Evolutionary conservation across 345 rosid species (phyloP), one percentile per base, ranked within the genome.

Genomic region (Pelargonium nanum): DNA sequence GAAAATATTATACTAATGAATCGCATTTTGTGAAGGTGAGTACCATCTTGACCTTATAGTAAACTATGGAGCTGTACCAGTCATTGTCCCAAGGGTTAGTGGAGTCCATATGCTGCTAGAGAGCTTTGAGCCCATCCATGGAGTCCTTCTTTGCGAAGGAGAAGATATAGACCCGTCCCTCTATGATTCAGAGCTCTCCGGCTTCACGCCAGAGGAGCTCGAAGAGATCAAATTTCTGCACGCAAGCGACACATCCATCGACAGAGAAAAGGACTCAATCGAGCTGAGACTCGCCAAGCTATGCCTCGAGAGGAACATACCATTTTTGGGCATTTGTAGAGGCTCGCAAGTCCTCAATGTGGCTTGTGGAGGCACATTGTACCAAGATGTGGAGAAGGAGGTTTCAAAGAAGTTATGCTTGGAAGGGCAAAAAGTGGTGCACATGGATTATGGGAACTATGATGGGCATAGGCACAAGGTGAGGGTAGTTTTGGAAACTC

Each of bases 71-170:
- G 97, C 97, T 17, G 95, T 87, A 0, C 97, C 93, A 1, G 97
- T 80, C 0, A 85, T 90, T 19, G 91, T 90, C 19, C 96, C 96
- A 5, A 73, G 97, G 15, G 96, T 87, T 15, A 81, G 56, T 56
- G 96, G 97, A 3, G 83, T 90, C 56, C 86, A 87, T 67, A 77
- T 74, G 84, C 65, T 90, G 51, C 48, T 90, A 0, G 85, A 85
- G 19, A 87, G 93, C 72, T 90, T 90, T 65, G 85, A 90, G 72
- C 97, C 97, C 3, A 85, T 90, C 80, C 97, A 89, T 53, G 95
- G 97, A 1, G 95, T 90, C 64, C 95, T 90, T 34, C 92, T 87
- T 0, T 90, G 95, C 44, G 95, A 89, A 79, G 97, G 97, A n/a
- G 97, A 89, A 70, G 97, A 89, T 59, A 81, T 90, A 16, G 95